These are phyloP conservation scores for Pseudognaphalium luteoalbum DNA, from an alignment of 129 eudicot species.

Conservation along the genomic window DNA sequence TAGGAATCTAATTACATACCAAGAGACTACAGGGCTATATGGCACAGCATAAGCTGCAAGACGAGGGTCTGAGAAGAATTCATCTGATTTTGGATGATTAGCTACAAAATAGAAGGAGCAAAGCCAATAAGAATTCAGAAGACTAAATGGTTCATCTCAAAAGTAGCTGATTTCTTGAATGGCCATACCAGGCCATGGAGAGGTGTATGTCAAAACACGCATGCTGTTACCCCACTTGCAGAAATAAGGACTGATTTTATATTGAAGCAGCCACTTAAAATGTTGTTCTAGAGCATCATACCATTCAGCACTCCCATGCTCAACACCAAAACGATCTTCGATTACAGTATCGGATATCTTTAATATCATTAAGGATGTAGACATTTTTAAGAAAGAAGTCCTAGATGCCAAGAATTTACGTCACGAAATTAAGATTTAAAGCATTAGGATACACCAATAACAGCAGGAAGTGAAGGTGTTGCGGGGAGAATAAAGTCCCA, in stretches of 20 bases:
- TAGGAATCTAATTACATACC: constrained; percentile 48
- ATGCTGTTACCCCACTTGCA: constrained; percentile 98
- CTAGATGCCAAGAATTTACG: constrained; percentile 1
- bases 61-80: constrained; percentile 85
- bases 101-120: constrained; percentile 43
- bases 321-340: constrained; percentile 96
- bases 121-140: constrained; percentile 9
- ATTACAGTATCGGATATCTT: constrained; percentile 97
- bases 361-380: constrained; percentile 43
- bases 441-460: constrained; percentile 89
- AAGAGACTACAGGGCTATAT: constrained; percentile 76
- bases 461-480: constrained; percentile 97
- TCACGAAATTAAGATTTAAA: background rate
- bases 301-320: constrained; percentile 88
- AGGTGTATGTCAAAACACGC: constrained; percentile 94
- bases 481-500: constrained; percentile 89
- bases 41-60: constrained; percentile 99
- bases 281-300: constrained; percentile 82
- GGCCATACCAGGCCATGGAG: constrained; percentile 93
- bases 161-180: background rate
- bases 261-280: constrained; percentile 92
- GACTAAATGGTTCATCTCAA: background rate
- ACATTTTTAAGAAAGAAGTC: background rate
- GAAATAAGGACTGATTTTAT: constrained; percentile 88
- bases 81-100: constrained; percentile 97